A percentile compares a stretch with the other conserved stretches of the same genome.
phyloP scores from a whole-genome alignment of 331 rosid genomes.

The Dryas integrifolia region DNA sequence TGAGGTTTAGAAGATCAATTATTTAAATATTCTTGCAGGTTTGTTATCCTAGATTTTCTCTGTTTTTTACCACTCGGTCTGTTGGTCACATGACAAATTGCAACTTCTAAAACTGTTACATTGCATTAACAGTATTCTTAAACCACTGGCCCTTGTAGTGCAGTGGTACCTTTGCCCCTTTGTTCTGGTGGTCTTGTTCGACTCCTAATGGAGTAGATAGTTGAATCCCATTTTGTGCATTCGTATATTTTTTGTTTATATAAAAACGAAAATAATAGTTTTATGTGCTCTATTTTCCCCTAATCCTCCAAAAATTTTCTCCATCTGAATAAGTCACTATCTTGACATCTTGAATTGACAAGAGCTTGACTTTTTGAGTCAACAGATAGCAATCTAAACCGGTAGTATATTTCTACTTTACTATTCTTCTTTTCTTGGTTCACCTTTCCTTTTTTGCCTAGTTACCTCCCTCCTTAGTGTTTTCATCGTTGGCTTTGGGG shows the following conservation, averaged over 20 bases:
- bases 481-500: neutral
- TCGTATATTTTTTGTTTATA: neutral
- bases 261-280: neutral
- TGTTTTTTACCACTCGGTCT: neutral
- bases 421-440: neutral
- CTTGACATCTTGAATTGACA: neutral
- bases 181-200: neutral
- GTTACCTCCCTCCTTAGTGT: neutral
- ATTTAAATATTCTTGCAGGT: neutral
- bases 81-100: neutral
- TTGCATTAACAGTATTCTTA: too few species aligned
- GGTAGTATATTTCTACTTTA: neutral
- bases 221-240: neutral
- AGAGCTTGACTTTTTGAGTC: constrained; percentile 4
- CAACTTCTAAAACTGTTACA: neutral
- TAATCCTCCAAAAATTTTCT: neutral
- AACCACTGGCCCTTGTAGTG: neutral
- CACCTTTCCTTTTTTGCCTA: constrained; percentile 1
- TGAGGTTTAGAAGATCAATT: constrained; percentile 1
- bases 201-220: neutral
- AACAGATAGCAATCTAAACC: constrained; percentile 4
- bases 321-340: neutral
- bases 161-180: neutral
- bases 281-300: neutral
- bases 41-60: constrained; percentile 3